These are phyloP conservation scores for Daldinia grandis DNA, from an alignment of 495 filamentous ascomycete genomes.

Conservation along the genomic window DNA sequence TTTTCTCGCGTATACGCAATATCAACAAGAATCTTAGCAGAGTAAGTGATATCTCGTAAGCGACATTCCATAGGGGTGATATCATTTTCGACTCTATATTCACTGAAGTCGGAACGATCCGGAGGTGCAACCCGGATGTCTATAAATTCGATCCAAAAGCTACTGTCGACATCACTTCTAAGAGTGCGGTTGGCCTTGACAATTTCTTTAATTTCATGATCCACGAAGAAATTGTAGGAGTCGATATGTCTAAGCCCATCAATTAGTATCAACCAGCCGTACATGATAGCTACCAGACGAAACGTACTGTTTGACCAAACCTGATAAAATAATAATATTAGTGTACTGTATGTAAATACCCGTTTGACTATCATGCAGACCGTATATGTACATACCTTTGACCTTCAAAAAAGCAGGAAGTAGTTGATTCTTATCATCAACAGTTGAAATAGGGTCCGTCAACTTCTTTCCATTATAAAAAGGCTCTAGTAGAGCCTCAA, in stretches of 20 bases:
- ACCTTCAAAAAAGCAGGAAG: conserved; percentile 96
- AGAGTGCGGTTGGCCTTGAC: conserved; percentile 86
- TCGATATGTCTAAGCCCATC: conserved; percentile 77
- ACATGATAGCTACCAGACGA: background rate
- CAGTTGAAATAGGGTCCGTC: conserved; percentile 94
- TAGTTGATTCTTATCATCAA: conserved; percentile 92
- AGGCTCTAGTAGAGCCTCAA: conserved; percentile 89
- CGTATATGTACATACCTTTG: conserved; percentile 65
- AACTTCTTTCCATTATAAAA: conserved; percentile 96
- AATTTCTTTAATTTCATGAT: conserved; percentile 95
- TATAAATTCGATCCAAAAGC: conserved; percentile 87
- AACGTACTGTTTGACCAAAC: conserved; percentile 82
- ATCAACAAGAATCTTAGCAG: conserved; percentile 89
- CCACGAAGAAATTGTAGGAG: conserved; percentile 97
- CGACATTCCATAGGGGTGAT: conserved; percentile 94
- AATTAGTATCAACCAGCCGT: conserved; percentile 22
- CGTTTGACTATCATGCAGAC: conserved; percentile 21
- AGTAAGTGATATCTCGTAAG: conserved; percentile 93
- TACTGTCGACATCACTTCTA: conserved; percentile 85
- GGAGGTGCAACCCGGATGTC: conserved; percentile 86
- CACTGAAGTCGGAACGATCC: conserved; percentile 75
- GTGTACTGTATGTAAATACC: conserved; percentile 13
- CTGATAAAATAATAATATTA: conserved; percentile 38
- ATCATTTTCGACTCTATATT: conserved; percentile 65
- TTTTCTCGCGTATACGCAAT: conserved; percentile 83